Conservation (phyloP, 169 alveolate genomes). For the Babesia bovis region DNA sequence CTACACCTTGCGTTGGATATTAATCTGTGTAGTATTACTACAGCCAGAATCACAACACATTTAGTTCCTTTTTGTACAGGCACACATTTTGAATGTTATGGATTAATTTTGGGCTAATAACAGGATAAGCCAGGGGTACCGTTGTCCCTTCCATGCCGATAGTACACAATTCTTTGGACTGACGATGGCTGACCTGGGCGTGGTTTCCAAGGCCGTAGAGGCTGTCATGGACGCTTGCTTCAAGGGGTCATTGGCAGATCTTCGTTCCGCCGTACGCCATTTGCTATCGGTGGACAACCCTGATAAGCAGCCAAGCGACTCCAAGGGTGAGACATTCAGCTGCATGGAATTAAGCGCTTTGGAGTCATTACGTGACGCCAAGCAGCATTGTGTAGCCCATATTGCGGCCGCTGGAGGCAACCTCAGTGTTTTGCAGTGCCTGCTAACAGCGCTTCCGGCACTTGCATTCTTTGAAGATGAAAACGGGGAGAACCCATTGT, state of each 20-base stretch:
- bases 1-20: too few relatives aligned
- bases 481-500: constrained; percentile 56
- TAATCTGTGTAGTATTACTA: too few relatives aligned
- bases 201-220: constrained; percentile 34
- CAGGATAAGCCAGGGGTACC: too few relatives aligned
- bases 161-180: too few relatives aligned
- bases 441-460: constrained; percentile 43
- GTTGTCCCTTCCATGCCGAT: too few relatives aligned
- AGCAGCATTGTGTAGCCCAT: constrained; percentile 56
- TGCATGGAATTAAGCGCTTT: constrained; percentile 53
- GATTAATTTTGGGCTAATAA: too few relatives aligned
- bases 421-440: constrained; percentile 41
- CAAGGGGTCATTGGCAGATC: constrained; percentile 52
- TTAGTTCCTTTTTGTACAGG: too few relatives aligned
- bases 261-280: constrained; percentile 23
- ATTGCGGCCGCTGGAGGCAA: constrained; percentile 71
- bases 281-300: constrained; percentile 40
- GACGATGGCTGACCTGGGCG: constrained; percentile 46
- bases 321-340: constrained; percentile 12
- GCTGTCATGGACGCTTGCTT: constrained; percentile 47
- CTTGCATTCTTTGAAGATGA: constrained; percentile 53
- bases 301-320: not conserved
- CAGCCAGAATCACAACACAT: too few relatives aligned
- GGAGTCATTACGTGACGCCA: constrained; percentile 56
- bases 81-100: too few relatives aligned